Evolutionary conservation across 192 early-diverging fungal genomes (phyloP), one percentile per base, ranked within the genome.

Genomic region (Coemansia aciculifera): DNA sequence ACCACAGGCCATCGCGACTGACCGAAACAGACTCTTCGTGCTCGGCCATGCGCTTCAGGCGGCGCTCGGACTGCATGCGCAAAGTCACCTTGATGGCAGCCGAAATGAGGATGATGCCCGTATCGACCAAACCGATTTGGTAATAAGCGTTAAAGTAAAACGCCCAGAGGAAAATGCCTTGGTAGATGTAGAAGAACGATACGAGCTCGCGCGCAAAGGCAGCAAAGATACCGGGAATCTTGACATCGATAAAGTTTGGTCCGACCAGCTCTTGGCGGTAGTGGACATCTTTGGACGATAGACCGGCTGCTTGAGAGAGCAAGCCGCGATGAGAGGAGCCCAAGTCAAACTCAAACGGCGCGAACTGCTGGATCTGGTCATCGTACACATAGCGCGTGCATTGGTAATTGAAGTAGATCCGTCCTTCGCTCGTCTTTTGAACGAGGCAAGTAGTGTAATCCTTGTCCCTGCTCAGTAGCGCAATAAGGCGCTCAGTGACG

Each of bases 321-420:
- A 86, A 59, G 29, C 77, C 37, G 24, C 46, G 62, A 54, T 91
- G 72, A 29, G 84, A 87, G 17, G 71, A 59, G 3, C 89, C 90
- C 39, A 91, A 66, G 38, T 83, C 67, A 68, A 86, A 87, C 61
- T 69, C 59, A 72, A 71, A 88, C 9, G 88, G 88, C 32, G 81
- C 85, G 69, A 87, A 93, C 24, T 64, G 51, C 11, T 52, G 66
- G 19, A 69, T 60, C 13, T 73, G 64, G 10, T 80, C 66, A 60
- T 90, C 84, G 57, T 80, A 88, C 10, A 93, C 85, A 66, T 91
- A 93, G 31, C 91, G 87, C 43, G 89, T 86, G 75, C 88, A 91
- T 69, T 89, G 84, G 64, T 86, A 89, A 65, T 88, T 90, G 63
- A 93, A 89, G 68, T 87, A 93, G 17, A 77, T 74, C 12, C 78